Evolutionary conservation across 1,139 yeast species (phyloP).

Genomic region (Yamadazyma pseudoaaseri): DNA sequence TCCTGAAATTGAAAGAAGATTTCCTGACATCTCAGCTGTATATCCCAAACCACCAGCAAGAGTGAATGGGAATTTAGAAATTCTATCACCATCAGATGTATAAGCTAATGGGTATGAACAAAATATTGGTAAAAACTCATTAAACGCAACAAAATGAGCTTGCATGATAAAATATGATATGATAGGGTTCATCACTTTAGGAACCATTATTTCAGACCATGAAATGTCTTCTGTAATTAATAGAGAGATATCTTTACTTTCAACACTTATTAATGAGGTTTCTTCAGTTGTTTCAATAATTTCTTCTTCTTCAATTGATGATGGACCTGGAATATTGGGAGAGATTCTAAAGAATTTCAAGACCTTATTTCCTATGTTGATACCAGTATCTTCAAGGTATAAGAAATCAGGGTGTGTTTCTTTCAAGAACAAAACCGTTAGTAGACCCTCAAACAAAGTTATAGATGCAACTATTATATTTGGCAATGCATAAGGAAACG

Average conservation of each 20-base stretch:
- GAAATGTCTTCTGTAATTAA: background rate
- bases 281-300: conserved; percentile 3
- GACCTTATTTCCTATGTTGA: conserved; percentile 48
- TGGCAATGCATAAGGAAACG: conserved; percentile 57
- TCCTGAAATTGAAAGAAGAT: conserved; percentile 54
- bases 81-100: conserved; percentile 27
- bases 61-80: conserved; percentile 33
- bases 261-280: conserved; percentile 4
- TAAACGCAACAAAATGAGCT: conserved; percentile 48
- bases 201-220: conserved; percentile 7
- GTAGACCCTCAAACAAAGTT: conserved; percentile 32
- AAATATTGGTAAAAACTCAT: conserved; percentile 59
- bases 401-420: conserved; percentile 52
- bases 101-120: conserved; percentile 29
- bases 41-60: conserved; percentile 30
- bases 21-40: conserved; percentile 48
- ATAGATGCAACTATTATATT: conserved; percentile 50
- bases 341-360: conserved; percentile 27
- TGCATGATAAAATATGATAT: conserved; percentile 10
- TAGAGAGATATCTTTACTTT: background rate
- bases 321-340: conserved; percentile 17
- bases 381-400: conserved; percentile 44
- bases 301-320: background rate
- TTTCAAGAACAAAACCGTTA: conserved; percentile 52
- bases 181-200: conserved; percentile 11